A percentile compares a stretch with the other conserved stretches of the same genome.
Conservation (phyloP, 1,284 basidiomycete species). For the Tilletiaria anomala region DNA sequence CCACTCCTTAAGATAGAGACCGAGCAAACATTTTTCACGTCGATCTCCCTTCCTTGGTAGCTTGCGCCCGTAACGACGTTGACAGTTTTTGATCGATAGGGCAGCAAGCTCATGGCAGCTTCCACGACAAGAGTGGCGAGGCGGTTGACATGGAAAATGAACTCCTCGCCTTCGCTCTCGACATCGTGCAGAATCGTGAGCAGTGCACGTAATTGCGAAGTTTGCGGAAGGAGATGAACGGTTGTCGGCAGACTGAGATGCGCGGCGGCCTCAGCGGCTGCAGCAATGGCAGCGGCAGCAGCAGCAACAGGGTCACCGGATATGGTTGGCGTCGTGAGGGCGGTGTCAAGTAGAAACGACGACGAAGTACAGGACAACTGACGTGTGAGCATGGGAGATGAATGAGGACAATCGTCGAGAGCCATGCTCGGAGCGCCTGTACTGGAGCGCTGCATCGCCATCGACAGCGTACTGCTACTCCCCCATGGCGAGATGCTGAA, state of each 20-base stretch:
- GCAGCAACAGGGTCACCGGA: not conserved
- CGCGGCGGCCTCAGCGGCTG: not conserved
- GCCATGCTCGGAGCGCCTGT: too few relatives aligned
- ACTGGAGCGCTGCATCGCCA: too few relatives aligned
- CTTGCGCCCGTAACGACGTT: constrained; percentile 51
- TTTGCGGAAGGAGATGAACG: constrained; percentile 59
- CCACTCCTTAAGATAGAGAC: constrained; percentile 77
- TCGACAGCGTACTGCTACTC: too few relatives aligned
- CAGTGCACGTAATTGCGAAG: constrained; percentile 53
- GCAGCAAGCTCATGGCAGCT: constrained; percentile 64
- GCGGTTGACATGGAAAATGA: constrained; percentile 74
- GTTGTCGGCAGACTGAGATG: constrained; percentile 41
- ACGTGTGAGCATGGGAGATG: too few relatives aligned
- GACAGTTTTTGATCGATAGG: constrained; percentile 53
- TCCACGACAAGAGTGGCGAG: constrained; percentile 73
- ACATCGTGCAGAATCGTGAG: constrained; percentile 68
- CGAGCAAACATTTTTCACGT: constrained; percentile 55
- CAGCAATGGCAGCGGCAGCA: not conserved
- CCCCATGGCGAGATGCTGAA: too few relatives aligned
- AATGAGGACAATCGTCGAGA: too few relatives aligned
- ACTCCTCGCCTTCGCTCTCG: constrained; percentile 61
- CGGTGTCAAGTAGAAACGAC: too few relatives aligned
- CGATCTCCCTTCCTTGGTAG: constrained; percentile 52
- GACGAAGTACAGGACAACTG: too few relatives aligned
- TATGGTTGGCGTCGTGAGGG: too few relatives aligned